phyloP scores from a whole-genome alignment of 2,329 filamentous ascomycete species.

The Alternaria tenuissima region DNA sequence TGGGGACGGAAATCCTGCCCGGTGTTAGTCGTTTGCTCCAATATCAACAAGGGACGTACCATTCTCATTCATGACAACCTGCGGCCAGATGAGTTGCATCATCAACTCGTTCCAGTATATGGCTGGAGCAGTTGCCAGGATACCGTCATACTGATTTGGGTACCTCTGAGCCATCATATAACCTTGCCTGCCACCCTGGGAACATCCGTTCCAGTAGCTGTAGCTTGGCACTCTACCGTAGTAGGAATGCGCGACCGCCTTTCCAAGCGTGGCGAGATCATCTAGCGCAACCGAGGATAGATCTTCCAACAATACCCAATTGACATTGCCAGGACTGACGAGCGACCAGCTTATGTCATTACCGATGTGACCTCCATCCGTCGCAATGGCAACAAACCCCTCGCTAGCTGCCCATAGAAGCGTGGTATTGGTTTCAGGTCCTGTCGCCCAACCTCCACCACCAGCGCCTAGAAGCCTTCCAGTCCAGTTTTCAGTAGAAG shows the following conservation, averaged over 20 bases:
- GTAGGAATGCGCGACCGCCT: slow-evolving; percentile 33
- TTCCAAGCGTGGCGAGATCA: slow-evolving; percentile 41
- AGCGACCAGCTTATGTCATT: slow-evolving; percentile 17
- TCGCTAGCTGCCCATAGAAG: slow-evolving; percentile 23
- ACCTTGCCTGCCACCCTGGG: slow-evolving; percentile 35
- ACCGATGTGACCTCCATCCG: slow-evolving; percentile 30
- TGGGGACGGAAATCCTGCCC: slow-evolving; percentile 11
- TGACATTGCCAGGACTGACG: slow-evolving; percentile 25
- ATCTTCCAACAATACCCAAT: slow-evolving; percentile 41
- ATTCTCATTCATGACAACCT: slow-evolving; percentile 38
- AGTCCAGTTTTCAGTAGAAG: slow-evolving; percentile 29
- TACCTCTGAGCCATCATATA: slow-evolving; percentile 43
- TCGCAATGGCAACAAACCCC: slow-evolving; percentile 34
- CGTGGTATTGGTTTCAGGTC: slow-evolving; percentile 19
- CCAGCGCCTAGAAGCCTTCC: slow-evolving; percentile 31
- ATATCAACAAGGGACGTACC: slow-evolving; percentile 5
- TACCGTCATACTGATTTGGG: slow-evolving; percentile 40
- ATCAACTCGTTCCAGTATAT: slow-evolving; percentile 26
- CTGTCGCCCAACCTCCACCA: slow-evolving; percentile 32
- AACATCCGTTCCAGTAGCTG: slow-evolving; percentile 47
- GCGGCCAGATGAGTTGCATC: slow-evolving; percentile 31
- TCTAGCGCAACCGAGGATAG: slow-evolving; percentile 43
- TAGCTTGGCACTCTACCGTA: slow-evolving; percentile 39
- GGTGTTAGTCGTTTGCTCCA: background rate
- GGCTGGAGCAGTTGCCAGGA: slow-evolving; percentile 41